phyloP scores from a whole-genome alignment of 352 stramenopile species.

The Phytophthora vignae region DNA sequence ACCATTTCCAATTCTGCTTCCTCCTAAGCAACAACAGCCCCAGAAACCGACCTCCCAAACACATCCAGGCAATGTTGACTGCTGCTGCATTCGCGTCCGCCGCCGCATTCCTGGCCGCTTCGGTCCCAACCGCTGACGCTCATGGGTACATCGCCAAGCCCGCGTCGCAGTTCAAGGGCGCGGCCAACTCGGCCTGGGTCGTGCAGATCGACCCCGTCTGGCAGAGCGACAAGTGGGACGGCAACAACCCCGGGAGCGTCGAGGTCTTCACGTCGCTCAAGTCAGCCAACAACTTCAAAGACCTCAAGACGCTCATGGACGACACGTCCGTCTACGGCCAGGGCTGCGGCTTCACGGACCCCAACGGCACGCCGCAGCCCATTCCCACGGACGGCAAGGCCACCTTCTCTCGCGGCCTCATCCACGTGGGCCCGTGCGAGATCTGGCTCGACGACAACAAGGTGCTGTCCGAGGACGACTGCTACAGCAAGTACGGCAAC shows the following conservation, averaged over 20 bases:
- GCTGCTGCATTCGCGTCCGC: not conserved
- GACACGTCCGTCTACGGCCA: constrained; percentile 20
- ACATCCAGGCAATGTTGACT: constrained; percentile 3
- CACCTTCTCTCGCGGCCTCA: constrained; percentile 19
- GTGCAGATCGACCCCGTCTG: constrained; percentile 19
- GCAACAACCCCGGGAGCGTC: not conserved
- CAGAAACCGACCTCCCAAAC: not conserved
- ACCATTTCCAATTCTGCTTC: not conserved
- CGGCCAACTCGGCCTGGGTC: constrained; percentile 15
- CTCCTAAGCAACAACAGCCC: not conserved
- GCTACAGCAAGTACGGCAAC: constrained; percentile 22
- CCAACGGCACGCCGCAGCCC: constrained; percentile 6
- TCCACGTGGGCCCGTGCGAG: constrained; percentile 14
- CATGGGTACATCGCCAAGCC: constrained; percentile 27
- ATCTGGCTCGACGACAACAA: constrained; percentile 18
- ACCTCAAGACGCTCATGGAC: constrained; percentile 22
- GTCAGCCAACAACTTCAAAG: constrained; percentile 3
- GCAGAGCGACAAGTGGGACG: constrained; percentile 13
- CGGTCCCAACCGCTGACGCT: not conserved
- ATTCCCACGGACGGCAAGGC: constrained; percentile 10
- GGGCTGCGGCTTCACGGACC: constrained; percentile 25
- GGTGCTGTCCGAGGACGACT: constrained; percentile 34
- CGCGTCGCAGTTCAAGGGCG: constrained; percentile 6
- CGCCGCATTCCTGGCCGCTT: not conserved
- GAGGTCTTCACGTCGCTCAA: constrained; percentile 4